phyloP scores from a whole-genome alignment of 2,329 filamentous ascomycete species.

The Exophiala spinifera region DNA sequence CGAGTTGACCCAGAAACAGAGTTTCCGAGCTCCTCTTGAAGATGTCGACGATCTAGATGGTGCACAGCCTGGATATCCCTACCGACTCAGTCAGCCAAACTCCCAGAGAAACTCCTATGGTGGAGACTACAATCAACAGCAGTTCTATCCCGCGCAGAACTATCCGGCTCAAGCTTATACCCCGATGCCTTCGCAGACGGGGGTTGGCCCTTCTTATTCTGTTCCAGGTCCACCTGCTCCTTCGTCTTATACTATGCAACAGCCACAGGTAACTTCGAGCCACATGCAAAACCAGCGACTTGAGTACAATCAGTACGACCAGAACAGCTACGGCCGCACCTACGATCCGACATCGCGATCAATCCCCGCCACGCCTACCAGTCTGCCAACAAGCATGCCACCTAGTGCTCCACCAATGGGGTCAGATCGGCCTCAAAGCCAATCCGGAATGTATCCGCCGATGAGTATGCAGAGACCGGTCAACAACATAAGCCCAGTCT shows the following conservation, averaged over 20 bases:
- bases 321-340: conserved; percentile 23
- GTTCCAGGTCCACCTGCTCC: conserved; percentile 24
- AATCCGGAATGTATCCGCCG: conserved; percentile 28
- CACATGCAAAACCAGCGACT: conserved; percentile 23
- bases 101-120: conserved; percentile 16
- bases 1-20: conserved; percentile 60
- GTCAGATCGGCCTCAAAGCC: conserved; percentile 21
- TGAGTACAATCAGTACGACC: conserved; percentile 29
- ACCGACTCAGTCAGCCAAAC: conserved; percentile 36
- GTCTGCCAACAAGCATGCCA: conserved; percentile 25
- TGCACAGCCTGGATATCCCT: conserved; percentile 39
- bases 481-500: conserved; percentile 27
- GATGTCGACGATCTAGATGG: conserved; percentile 52
- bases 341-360: conserved; percentile 26
- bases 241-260: conserved; percentile 20
- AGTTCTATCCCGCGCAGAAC: conserved; percentile 22
- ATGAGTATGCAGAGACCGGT: conserved; percentile 28
- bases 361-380: conserved; percentile 25
- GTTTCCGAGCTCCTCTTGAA: conserved; percentile 65
- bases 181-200: conserved; percentile 20
- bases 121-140: conserved; percentile 18
- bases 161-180: conserved; percentile 16
- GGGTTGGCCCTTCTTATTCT: conserved; percentile 16
- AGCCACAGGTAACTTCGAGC: conserved; percentile 18
- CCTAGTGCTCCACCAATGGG: conserved; percentile 26